Percentiles rank a stretch among this genome's conserved stretches.
These are phyloP conservation scores for Plasmodium gonderi DNA, from an alignment of 169 alveolate genomes.

Conservation along the genomic window DNA sequence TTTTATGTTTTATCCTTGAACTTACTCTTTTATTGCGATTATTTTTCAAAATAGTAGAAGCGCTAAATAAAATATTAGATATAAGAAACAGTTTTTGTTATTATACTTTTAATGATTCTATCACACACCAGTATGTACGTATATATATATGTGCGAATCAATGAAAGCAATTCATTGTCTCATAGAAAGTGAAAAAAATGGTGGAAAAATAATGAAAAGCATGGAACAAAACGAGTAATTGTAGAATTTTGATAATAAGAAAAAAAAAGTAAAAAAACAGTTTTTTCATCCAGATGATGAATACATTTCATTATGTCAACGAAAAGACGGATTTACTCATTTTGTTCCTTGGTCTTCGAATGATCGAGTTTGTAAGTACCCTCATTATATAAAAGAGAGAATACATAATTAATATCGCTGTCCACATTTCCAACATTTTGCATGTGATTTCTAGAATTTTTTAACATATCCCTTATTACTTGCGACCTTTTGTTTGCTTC, in stretches of 20 bases:
- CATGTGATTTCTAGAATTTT: not conserved
- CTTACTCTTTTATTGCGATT: not conserved
- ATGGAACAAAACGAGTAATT: not conserved
- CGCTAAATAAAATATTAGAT: not conserved
- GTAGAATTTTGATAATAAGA: not conserved
- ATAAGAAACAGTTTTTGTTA: not conserved
- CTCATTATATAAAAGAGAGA: slow-evolving; percentile 55
- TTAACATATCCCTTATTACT: slow-evolving; percentile 10
- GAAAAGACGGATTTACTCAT: not conserved
- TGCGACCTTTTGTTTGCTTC: slow-evolving; percentile 56
- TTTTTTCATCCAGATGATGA: not conserved
- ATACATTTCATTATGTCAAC: not conserved
- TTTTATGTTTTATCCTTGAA: not conserved
- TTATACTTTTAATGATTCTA: not conserved
- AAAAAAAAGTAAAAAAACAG: not conserved
- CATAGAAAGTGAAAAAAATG: not conserved
- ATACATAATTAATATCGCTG: slow-evolving; percentile 26
- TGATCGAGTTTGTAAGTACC: slow-evolving; percentile 59
- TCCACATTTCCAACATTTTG: slow-evolving; percentile 17
- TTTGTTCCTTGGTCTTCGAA: slow-evolving; percentile 25
- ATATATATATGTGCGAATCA: not conserved
- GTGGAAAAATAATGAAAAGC: not conserved
- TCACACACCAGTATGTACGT: not conserved
- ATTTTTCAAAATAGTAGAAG: not conserved
- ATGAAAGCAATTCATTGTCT: not conserved